A percentile compares a stretch with the other conserved stretches of the same genome.
Evolutionary conservation across 106 monocot species (phyloP).

Genomic region (Dactylorhiza incarnata): DNA sequence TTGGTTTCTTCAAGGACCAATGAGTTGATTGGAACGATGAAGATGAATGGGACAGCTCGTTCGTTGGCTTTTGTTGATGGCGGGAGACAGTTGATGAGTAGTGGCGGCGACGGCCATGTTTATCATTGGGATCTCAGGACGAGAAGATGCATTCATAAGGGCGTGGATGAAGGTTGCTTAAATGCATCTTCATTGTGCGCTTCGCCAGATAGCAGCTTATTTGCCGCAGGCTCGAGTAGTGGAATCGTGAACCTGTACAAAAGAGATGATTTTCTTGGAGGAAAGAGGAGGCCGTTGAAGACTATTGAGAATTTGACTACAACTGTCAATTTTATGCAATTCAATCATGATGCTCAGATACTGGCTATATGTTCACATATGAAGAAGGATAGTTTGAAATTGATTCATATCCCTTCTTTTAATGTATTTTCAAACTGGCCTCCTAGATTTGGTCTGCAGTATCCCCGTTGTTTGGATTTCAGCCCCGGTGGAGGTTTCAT

Average conservation of each 20-base stretch:
- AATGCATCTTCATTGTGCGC: conserved; percentile 48
- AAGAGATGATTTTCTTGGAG: conserved; percentile 69
- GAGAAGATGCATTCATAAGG: conserved; percentile 73
- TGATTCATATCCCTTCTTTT: conserved; percentile 72
- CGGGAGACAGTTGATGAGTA: conserved; percentile 55
- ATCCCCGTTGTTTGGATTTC: conserved; percentile 79
- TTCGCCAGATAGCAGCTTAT: conserved; percentile 52
- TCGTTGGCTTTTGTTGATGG: conserved; percentile 66
- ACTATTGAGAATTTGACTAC: conserved; percentile 79
- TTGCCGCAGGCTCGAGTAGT: conserved; percentile 75
- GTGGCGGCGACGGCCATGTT: conserved; percentile 83
- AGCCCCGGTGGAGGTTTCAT: conserved; percentile 85
- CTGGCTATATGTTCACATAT: conserved; percentile 65
- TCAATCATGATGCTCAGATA: conserved; percentile 78
- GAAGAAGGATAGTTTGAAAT: conserved; percentile 68
- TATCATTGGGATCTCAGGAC: conserved; percentile 91
- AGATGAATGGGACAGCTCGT: conserved; percentile 82
- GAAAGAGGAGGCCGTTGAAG: conserved; percentile 76
- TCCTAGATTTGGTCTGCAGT: conserved; percentile 34
- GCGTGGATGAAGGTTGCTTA: conserved; percentile 67
- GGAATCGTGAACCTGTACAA: conserved; percentile 80
- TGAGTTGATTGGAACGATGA: conserved; percentile 76
- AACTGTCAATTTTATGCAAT: conserved; percentile 49
- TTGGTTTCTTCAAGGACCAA: conserved; percentile 74
- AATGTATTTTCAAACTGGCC: conserved; percentile 90